Conservation (phyloP, 768 basidiomycete species). For the Leccinum rimulosum region DNA sequence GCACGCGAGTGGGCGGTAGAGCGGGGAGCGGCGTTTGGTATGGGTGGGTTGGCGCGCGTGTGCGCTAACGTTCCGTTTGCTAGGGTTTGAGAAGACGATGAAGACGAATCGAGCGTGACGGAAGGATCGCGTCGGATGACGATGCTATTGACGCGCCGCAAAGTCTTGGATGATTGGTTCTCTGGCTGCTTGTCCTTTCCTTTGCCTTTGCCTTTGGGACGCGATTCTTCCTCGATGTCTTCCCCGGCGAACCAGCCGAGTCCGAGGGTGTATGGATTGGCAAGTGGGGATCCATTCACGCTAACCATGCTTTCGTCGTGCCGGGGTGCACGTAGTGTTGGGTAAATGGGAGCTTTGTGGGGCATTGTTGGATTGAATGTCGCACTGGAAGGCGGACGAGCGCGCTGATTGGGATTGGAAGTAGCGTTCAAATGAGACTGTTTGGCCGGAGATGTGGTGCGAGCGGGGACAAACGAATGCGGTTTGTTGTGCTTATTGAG, state of each 20-base stretch:
- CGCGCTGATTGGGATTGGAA: constrained; percentile 11
- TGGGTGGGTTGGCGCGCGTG: constrained; percentile 11
- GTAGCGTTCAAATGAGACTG: constrained; percentile 6
- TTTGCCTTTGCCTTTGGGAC: constrained; percentile 16
- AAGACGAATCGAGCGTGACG: constrained; percentile 35
- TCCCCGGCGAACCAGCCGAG: constrained; percentile 52
- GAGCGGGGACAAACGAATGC: constrained; percentile 31
- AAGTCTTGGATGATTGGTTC: constrained; percentile 10
- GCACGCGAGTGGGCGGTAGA: constrained; percentile 38
- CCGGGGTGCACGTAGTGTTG: constrained; percentile 61
- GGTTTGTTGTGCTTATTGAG: constrained; percentile 33
- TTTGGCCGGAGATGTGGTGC: constrained; percentile 56
- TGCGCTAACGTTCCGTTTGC: constrained; percentile 16
- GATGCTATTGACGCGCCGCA: constrained; percentile 55
- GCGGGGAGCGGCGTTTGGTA: neutral
- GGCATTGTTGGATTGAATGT: constrained; percentile 71
- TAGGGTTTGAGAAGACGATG: constrained; percentile 24
- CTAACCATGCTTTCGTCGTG: constrained; percentile 78
- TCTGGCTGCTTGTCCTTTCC: constrained; percentile 25
- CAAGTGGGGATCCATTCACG: constrained; percentile 78
- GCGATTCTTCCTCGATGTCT: constrained; percentile 22
- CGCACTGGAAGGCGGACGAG: constrained; percentile 55
- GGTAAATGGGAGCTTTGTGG: constrained; percentile 38
- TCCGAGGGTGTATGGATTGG: constrained; percentile 73
- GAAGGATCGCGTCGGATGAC: constrained; percentile 59